These are phyloP conservation scores for Ganoderma resinaceum DNA, from an alignment of 1,284 basidiomycete genomes.

Conservation along the genomic window DNA sequence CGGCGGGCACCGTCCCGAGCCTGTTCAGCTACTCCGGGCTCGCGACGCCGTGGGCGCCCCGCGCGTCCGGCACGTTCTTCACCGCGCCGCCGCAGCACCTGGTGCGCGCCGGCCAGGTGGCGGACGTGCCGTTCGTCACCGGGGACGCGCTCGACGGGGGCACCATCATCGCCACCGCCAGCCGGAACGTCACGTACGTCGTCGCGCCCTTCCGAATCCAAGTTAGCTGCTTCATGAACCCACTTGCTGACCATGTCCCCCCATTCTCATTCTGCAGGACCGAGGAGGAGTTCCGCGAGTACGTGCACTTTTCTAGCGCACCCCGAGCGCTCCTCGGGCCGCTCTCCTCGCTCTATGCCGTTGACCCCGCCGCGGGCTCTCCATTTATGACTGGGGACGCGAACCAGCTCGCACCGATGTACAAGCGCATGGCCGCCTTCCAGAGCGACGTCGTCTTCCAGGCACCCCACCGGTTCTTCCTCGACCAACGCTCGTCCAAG, in stretches of 20 bases:
- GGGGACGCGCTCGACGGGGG: slow-evolving; percentile 40
- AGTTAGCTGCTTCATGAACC: background rate
- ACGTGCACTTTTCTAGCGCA: slow-evolving; percentile 21
- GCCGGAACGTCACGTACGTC: slow-evolving; percentile 24
- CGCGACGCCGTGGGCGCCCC: slow-evolving; percentile 41
- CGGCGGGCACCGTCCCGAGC: background rate
- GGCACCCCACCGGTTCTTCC: slow-evolving; percentile 44
- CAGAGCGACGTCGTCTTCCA: slow-evolving; percentile 50
- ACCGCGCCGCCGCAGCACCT: slow-evolving; percentile 36
- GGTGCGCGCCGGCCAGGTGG: slow-evolving; percentile 34
- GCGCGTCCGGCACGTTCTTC: slow-evolving; percentile 44
- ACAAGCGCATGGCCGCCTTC: slow-evolving; percentile 40
- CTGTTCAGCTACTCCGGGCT: slow-evolving; percentile 21
- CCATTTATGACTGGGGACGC: slow-evolving; percentile 38
- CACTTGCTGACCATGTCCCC: background rate
- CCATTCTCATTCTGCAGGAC: slow-evolving; percentile 10
- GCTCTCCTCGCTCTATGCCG: slow-evolving; percentile 34
- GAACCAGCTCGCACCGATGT: slow-evolving; percentile 32
- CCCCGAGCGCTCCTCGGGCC: slow-evolving; percentile 14
- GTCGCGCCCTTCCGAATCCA: background rate
- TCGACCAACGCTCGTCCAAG: slow-evolving; percentile 44
- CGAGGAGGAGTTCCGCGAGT: slow-evolving; percentile 17
- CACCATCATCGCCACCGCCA: slow-evolving; percentile 36
- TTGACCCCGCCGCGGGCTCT: slow-evolving; percentile 27
- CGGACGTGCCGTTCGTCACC: background rate